These are phyloP conservation scores for Cladophialophora psammophila DNA, from an alignment of 2,329 filamentous ascomycete species.

Conservation along the genomic window DNA sequence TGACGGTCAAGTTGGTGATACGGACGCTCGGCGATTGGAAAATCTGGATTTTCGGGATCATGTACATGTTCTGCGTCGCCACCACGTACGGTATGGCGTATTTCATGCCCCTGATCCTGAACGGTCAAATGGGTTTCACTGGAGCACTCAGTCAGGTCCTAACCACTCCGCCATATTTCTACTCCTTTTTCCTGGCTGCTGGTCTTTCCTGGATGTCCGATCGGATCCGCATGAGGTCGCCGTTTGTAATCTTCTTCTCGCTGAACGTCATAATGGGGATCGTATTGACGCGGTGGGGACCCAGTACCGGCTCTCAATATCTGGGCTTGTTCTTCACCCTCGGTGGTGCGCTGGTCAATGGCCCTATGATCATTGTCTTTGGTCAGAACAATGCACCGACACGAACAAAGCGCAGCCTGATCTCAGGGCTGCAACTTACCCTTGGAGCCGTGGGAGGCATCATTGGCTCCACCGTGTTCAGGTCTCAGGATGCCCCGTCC, in stretches of 20 bases:
- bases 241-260: too few relatives aligned
- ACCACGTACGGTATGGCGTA: slow-evolving; percentile 80
- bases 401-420: slow-evolving; percentile 80
- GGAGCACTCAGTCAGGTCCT: slow-evolving; percentile 72
- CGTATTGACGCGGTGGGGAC: too few relatives aligned
- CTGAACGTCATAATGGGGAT: too few relatives aligned
- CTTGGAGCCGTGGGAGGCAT: slow-evolving; percentile 75
- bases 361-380: slow-evolving; percentile 76
- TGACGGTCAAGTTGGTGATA: too few relatives aligned
- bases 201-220: slow-evolving; percentile 71
- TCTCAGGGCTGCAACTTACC: slow-evolving; percentile 30
- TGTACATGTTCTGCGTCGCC: slow-evolving; percentile 69
- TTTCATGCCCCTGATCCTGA: slow-evolving; percentile 78
- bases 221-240: too few relatives aligned
- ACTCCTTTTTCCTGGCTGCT: slow-evolving; percentile 5
- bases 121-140: slow-evolving; percentile 67
- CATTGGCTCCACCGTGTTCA: slow-evolving; percentile 74
- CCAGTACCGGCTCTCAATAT: slow-evolving; percentile 65
- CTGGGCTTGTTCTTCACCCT: slow-evolving; percentile 77
- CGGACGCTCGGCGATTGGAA: slow-evolving; percentile 38
- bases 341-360: slow-evolving; percentile 77
- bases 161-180: slow-evolving; percentile 70
- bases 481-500: slow-evolving; percentile 48
- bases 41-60: slow-evolving; percentile 62
- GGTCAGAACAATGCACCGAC: slow-evolving; percentile 88